Evolutionary conservation across 257 asterid species (phyloP).

Genomic region (Solanum lycopersicoides): DNA sequence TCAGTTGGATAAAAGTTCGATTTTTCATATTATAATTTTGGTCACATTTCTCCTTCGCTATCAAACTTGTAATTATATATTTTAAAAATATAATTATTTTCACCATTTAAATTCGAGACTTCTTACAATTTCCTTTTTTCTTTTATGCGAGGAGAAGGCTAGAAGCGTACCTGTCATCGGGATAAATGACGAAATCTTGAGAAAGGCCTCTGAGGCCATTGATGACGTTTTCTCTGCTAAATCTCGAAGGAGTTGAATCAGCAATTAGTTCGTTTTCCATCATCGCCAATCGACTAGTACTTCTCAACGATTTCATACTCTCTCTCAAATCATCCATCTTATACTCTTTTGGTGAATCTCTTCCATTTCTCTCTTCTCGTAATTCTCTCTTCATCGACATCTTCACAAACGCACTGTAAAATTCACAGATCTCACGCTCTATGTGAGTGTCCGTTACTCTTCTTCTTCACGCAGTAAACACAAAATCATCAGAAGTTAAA

Average conservation of each 20-base stretch:
- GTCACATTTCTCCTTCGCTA: too few species aligned
- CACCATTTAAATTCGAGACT: too few species aligned
- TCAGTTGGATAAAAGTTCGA: too few species aligned
- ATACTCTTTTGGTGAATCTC: constrained; percentile 22
- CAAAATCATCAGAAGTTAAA: background rate
- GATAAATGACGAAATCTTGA: constrained; percentile 40
- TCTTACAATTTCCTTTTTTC: too few species aligned
- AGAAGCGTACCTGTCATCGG: constrained; percentile 44
- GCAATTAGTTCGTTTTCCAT: constrained; percentile 40
- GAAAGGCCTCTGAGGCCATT: constrained; percentile 53
- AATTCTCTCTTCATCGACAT: constrained; percentile 4
- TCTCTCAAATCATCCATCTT: constrained; percentile 44
- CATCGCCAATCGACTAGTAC: constrained; percentile 21
- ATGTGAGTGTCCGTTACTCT: background rate
- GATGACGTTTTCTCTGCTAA: constrained; percentile 44
- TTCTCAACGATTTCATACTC: constrained; percentile 21
- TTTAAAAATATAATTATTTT: too few species aligned
- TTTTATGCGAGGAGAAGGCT: background rate
- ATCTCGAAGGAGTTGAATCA: constrained; percentile 15
- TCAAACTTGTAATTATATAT: too few species aligned
- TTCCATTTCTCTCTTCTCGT: constrained; percentile 3
- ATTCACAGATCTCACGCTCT: background rate
- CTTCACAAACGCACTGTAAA: background rate
- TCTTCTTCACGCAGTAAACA: background rate
- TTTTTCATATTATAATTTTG: too few species aligned